A percentile compares a stretch with the other conserved stretches of the same genome.
Conservation (phyloP, 2,329 filamentous ascomycete genomes). For the Fusarium sp. region DNA sequence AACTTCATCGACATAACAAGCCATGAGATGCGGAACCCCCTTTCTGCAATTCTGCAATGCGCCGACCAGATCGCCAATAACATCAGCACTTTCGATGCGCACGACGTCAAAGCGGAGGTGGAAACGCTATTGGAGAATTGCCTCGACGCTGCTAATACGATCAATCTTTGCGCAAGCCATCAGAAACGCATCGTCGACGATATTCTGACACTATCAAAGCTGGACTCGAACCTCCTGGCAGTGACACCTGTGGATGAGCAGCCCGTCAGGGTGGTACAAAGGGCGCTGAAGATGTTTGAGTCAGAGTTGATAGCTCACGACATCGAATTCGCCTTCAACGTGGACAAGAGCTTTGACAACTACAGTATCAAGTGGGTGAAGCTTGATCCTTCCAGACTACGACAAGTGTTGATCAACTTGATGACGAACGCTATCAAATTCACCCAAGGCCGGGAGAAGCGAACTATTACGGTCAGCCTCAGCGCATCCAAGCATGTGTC, state of each 20-base stretch:
- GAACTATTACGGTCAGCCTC: conserved; percentile 69
- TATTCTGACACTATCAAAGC: conserved; percentile 70
- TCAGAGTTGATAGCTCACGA: conserved; percentile 74
- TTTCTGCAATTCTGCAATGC: conserved; percentile 77
- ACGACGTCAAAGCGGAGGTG: conserved; percentile 53
- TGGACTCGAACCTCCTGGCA: conserved; percentile 73
- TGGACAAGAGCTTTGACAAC: conserved; percentile 71
- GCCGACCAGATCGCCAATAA: conserved; percentile 72
- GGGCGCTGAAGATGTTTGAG: conserved; percentile 80
- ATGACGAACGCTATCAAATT: conserved; percentile 73
- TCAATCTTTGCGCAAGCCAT: conserved; percentile 79
- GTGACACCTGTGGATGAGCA: conserved; percentile 75
- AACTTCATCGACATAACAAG: conserved; percentile 78
- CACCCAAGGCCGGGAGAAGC: conserved; percentile 65
- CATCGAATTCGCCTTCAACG: conserved; percentile 72
- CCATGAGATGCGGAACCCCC: conserved; percentile 79
- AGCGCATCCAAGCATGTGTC: conserved; percentile 65
- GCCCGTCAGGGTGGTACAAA: conserved; percentile 70
- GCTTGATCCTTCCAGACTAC: conserved; percentile 75
- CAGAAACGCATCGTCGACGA: conserved; percentile 77
- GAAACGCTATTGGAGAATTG: conserved; percentile 61
- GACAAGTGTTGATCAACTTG: conserved; percentile 79
- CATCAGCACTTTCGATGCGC: conserved; percentile 54
- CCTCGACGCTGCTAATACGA: conserved; percentile 81
- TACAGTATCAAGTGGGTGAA: conserved; percentile 74